Conservation (phyloP, 768 basidiomycete species). For the Pleurotus sapidus region DNA sequence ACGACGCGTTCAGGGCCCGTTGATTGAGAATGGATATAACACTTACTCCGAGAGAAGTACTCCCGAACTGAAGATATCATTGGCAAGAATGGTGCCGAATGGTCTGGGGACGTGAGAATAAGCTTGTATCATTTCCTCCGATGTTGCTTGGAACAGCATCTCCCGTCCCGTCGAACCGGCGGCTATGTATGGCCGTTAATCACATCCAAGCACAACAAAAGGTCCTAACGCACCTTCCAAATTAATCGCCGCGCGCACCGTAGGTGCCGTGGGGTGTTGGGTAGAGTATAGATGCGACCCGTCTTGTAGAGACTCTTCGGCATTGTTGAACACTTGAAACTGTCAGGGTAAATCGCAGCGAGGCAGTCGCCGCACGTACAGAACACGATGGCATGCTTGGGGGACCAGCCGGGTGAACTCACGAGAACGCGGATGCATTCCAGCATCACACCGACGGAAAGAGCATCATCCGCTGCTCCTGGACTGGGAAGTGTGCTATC, state of each 20-base stretch:
- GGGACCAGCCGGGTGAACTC: conserved; percentile 63
- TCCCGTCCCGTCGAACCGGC: conserved; percentile 88
- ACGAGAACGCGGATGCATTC: conserved; percentile 82
- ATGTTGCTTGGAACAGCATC: conserved; percentile 93
- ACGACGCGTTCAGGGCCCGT: background rate
- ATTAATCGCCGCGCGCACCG: conserved; percentile 87
- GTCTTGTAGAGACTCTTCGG: conserved; percentile 93
- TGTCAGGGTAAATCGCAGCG: background rate
- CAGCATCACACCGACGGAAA: conserved; percentile 89
- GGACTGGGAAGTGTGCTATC: conserved; percentile 90
- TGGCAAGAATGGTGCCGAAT: conserved; percentile 85
- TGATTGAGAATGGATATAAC: background rate
- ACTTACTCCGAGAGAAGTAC: conserved; percentile 85
- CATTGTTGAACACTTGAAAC: conserved; percentile 86
- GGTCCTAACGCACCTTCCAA: conserved; percentile 65
- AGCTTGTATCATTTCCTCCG: conserved; percentile 90
- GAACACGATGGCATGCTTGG: conserved; percentile 78
- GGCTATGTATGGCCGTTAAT: conserved; percentile 37
- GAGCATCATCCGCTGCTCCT: conserved; percentile 85
- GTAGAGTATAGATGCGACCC: conserved; percentile 93
- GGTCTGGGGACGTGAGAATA: conserved; percentile 86
- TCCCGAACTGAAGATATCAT: conserved; percentile 91
- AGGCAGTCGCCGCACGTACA: conserved; percentile 43
- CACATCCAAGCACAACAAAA: background rate
- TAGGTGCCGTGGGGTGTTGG: conserved; percentile 72